Conservation (phyloP, 1,139 yeast genomes). For the Kazachstania sp. region DNA sequence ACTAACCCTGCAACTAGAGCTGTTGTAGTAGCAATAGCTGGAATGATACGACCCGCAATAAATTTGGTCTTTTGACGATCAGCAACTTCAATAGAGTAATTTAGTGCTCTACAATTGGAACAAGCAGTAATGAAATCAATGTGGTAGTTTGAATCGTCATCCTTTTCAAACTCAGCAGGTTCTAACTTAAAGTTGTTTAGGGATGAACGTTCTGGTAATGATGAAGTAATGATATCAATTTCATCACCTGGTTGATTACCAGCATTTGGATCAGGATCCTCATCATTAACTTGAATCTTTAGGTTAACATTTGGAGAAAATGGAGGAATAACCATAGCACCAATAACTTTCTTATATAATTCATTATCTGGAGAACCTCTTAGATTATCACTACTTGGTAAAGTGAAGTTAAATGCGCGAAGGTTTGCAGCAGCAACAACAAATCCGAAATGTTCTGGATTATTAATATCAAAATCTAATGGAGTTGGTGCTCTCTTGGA, state of each 20-base stretch:
- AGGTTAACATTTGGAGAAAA: conserved; percentile 72
- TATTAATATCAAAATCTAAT: conserved; percentile 61
- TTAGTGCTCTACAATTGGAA: conserved; percentile 89
- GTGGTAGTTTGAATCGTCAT: conserved; percentile 93
- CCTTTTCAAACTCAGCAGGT: conserved; percentile 94
- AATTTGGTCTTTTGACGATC: conserved; percentile 71
- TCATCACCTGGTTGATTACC: conserved; percentile 50
- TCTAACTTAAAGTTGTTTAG: conserved; percentile 78
- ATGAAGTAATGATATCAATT: conserved; percentile 51
- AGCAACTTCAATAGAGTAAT: conserved; percentile 75
- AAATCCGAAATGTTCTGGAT: conserved; percentile 73
- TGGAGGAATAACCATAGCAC: conserved; percentile 48
- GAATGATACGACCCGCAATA: conserved; percentile 90
- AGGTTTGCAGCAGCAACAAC: conserved; percentile 84
- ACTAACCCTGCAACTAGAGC: conserved; percentile 93
- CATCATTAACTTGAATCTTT: conserved; percentile 79
- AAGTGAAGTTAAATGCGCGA: conserved; percentile 83
- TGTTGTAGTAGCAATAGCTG: conserved; percentile 98
- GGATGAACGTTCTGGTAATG: conserved; percentile 81
- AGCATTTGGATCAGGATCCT: conserved; percentile 76
- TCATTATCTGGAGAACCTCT: conserved; percentile 11
- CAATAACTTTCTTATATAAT: conserved; percentile 42
- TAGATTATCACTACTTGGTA: conserved; percentile 24
- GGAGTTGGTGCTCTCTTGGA: conserved; percentile 95
- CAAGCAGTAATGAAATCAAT: conserved; percentile 96